phyloP scores from a whole-genome alignment of 495 filamentous ascomycete genomes.

The Neurospora discreta region DNA sequence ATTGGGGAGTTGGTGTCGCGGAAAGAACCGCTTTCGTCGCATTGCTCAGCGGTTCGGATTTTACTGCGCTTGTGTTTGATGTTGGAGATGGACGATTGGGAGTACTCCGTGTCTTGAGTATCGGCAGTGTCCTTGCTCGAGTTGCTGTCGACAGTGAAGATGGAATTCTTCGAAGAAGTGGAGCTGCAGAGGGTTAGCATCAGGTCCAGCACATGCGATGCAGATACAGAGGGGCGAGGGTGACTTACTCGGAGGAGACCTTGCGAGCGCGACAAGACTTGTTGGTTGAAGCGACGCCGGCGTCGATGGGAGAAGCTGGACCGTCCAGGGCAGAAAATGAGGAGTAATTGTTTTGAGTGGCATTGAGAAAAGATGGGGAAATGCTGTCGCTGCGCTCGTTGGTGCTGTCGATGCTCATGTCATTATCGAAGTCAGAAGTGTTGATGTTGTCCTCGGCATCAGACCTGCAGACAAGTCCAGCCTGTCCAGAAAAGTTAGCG shows the following conservation, averaged over 20 bases:
- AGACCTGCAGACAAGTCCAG: background rate
- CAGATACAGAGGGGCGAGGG: background rate
- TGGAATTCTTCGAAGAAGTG: background rate
- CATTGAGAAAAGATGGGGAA: fast-evolving
- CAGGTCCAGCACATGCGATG: background rate
- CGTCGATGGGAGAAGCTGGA: background rate
- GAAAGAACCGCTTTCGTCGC: background rate
- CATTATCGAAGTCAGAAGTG: background rate
- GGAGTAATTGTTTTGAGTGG: background rate
- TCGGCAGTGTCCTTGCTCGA: background rate
- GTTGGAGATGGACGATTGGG: background rate
- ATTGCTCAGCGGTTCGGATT: background rate
- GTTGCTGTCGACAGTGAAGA: background rate
- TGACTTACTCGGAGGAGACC: background rate
- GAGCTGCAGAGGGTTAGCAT: background rate
- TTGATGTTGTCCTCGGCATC: background rate
- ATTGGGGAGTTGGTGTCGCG: background rate
- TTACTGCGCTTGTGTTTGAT: background rate
- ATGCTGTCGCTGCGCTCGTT: background rate
- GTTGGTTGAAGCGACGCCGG: background rate
- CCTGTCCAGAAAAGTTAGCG: background rate
- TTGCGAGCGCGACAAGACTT: background rate
- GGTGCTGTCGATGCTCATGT: background rate
- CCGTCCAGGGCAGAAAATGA: background rate
- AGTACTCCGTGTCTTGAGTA: background rate